phyloP scores from a whole-genome alignment of 2,329 filamentous ascomycete genomes.

The Pseudocercospora vitis region DNA sequence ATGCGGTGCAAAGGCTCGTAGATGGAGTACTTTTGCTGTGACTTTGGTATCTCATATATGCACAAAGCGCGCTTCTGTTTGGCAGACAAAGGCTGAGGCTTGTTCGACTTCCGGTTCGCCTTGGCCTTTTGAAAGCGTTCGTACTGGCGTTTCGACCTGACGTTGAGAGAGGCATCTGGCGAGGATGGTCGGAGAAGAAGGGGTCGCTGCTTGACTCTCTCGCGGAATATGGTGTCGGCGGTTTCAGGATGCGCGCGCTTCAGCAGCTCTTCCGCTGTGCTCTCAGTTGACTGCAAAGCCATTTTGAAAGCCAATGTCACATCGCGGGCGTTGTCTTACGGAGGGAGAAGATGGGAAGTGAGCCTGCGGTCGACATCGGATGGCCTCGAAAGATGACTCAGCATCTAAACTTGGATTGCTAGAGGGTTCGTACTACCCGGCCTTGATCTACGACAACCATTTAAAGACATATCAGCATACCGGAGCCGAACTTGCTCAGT shows the following conservation, averaged over 20 bases:
- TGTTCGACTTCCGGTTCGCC: conserved; percentile 43
- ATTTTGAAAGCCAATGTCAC: conserved; percentile 21
- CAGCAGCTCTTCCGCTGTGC: conserved; percentile 61
- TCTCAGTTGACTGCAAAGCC: conserved; percentile 32
- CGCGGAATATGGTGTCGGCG: conserved; percentile 69
- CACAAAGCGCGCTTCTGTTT: conserved; percentile 71
- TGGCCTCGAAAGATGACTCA: not conserved
- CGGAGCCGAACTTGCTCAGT: not conserved
- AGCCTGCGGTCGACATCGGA: not conserved
- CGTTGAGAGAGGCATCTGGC: conserved; percentile 57
- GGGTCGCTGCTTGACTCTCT: conserved; percentile 80
- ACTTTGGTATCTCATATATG: conserved; percentile 71
- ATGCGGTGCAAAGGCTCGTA: conserved; percentile 75
- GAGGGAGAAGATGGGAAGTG: not conserved
- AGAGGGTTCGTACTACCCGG: not conserved
- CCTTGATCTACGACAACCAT: not conserved
- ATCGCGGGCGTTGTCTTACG: conserved; percentile 3
- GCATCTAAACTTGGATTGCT: not conserved
- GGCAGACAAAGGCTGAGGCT: conserved; percentile 71
- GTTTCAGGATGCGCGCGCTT: conserved; percentile 73
- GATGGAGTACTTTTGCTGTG: conserved; percentile 68
- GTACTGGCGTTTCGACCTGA: conserved; percentile 50
- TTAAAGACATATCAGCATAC: not conserved
- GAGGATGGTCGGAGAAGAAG: conserved; percentile 76
- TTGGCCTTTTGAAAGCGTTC: conserved; percentile 38